Evolutionary conservation across 768 basidiomycete species (phyloP).

Genomic region (Termitomyces sp.): DNA sequence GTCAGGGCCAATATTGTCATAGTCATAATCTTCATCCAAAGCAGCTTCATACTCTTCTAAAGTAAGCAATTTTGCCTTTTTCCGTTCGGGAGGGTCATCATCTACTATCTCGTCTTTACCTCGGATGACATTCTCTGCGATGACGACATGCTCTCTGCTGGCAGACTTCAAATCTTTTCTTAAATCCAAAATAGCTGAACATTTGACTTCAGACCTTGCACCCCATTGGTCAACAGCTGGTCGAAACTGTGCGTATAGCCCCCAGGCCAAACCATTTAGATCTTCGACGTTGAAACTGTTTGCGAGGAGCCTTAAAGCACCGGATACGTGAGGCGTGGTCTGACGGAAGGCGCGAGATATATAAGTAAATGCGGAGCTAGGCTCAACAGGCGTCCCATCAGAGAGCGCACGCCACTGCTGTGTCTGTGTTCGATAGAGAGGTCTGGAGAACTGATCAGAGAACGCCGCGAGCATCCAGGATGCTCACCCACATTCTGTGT

Average conservation of each 20-base stretch:
- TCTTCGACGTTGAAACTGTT: conserved; percentile 51
- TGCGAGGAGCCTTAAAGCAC: conserved; percentile 67
- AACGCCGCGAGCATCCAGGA: not conserved
- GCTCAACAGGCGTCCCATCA: conserved; percentile 61
- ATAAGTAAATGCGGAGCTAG: conserved; percentile 77
- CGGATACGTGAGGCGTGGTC: conserved; percentile 71
- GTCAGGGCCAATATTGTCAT: conserved; percentile 35
- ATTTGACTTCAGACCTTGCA: conserved; percentile 66
- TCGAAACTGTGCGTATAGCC: conserved; percentile 83
- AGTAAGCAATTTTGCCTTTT: conserved; percentile 34
- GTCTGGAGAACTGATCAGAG: conserved; percentile 34
- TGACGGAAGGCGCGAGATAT: conserved; percentile 77
- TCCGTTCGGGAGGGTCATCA: conserved; percentile 21
- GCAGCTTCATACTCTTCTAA: conserved; percentile 49
- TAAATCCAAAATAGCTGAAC: conserved; percentile 60
- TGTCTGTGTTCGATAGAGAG: conserved; percentile 66
- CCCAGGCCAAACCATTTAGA: conserved; percentile 64
- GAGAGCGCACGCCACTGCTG: conserved; percentile 82
- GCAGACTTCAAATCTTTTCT: conserved; percentile 25
- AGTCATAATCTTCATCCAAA: conserved; percentile 41
- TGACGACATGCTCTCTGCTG: conserved; percentile 9
- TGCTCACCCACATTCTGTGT: conserved; percentile 11
- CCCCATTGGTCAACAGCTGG: conserved; percentile 85
- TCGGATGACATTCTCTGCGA: conserved; percentile 8
- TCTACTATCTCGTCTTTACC: conserved; percentile 7